These are phyloP conservation scores for Lipomyces mesembrius DNA, from an alignment of 805 yeast species.

Conservation along the genomic window DNA sequence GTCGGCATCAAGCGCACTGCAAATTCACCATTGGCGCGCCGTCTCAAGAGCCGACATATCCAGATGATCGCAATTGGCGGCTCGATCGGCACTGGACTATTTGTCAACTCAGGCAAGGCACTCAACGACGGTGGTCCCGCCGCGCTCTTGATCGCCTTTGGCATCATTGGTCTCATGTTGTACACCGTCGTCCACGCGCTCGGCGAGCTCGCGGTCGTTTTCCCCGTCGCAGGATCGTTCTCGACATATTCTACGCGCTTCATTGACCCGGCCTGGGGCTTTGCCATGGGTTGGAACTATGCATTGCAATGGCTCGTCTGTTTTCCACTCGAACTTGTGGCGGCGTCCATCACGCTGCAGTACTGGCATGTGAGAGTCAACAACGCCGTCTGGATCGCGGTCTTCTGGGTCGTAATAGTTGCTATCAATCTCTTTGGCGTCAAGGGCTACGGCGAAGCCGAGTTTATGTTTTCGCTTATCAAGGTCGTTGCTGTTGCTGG, in stretches of 20 bases:
- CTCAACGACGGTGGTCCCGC: slow-evolving; percentile 59
- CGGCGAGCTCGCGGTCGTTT: slow-evolving; percentile 69
- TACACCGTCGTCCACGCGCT: slow-evolving; percentile 58
- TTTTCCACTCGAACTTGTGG: slow-evolving; percentile 68
- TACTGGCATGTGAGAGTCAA: slow-evolving; percentile 57
- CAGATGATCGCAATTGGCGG: slow-evolving; percentile 81
- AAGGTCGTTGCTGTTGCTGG: slow-evolving; percentile 65
- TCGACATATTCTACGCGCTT: slow-evolving; percentile 64
- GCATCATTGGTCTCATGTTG: slow-evolving; percentile 56
- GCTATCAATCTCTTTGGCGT: slow-evolving; percentile 60
- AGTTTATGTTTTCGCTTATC: slow-evolving; percentile 61
- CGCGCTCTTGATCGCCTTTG: slow-evolving; percentile 56
- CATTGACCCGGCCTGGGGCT: slow-evolving; percentile 72
- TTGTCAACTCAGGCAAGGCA: slow-evolving; percentile 48
- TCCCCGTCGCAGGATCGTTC: slow-evolving; percentile 67
- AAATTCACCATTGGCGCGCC: slow-evolving; percentile 59
- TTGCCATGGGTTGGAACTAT: slow-evolving; percentile 75
- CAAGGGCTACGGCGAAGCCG: slow-evolving; percentile 69
- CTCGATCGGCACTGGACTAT: slow-evolving; percentile 78
- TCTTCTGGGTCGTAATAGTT: slow-evolving; percentile 58
- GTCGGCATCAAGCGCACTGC: slow-evolving; percentile 45
- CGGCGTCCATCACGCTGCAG: slow-evolving; percentile 61
- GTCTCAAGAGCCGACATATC: slow-evolving; percentile 47
- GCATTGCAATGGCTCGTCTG: slow-evolving; percentile 67
- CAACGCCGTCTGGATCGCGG: slow-evolving; percentile 61